phyloP scores from a whole-genome alignment of 306 rosid genomes.

The Vachellia collinsii region DNA sequence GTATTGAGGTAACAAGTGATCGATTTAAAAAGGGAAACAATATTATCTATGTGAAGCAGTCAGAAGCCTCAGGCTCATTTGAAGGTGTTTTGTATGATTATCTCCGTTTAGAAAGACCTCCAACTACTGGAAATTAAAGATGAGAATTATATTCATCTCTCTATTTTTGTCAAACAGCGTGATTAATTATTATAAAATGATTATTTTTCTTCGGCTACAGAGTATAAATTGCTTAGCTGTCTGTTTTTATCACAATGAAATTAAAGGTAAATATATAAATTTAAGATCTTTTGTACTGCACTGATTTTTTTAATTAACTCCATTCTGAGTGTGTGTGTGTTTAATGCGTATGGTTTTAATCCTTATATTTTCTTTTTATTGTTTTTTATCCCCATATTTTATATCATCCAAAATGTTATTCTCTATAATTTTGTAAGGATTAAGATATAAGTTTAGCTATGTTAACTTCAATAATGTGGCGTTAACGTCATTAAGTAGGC shows the following conservation, averaged over 20 bases:
- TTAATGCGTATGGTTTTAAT: too few relatives aligned
- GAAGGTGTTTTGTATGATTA: slow-evolving; percentile 82
- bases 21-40: slow-evolving; percentile 53
- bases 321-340: too few relatives aligned
- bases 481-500: too few relatives aligned
- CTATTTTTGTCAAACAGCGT: background rate
- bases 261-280: too few relatives aligned
- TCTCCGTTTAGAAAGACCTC: slow-evolving; percentile 75
- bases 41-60: slow-evolving; percentile 59
- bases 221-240: background rate
- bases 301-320: background rate
- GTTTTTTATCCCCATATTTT: too few relatives aligned
- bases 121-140: slow-evolving; percentile 8
- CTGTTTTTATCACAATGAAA: background rate
- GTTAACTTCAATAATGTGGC: too few relatives aligned
- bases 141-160: background rate
- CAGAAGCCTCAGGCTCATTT: slow-evolving; percentile 40
- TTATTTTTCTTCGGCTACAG: background rate
- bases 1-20: slow-evolving; percentile 40
- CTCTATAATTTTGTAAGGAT: too few relatives aligned
- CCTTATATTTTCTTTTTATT: too few relatives aligned
- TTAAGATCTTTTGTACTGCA: background rate
- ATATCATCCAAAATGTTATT: too few relatives aligned
- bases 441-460: too few relatives aligned
- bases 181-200: background rate